phyloP scores from a whole-genome alignment of 371 early-diverging fungal genomes.

The Dichotomocladium elegans region DNA sequence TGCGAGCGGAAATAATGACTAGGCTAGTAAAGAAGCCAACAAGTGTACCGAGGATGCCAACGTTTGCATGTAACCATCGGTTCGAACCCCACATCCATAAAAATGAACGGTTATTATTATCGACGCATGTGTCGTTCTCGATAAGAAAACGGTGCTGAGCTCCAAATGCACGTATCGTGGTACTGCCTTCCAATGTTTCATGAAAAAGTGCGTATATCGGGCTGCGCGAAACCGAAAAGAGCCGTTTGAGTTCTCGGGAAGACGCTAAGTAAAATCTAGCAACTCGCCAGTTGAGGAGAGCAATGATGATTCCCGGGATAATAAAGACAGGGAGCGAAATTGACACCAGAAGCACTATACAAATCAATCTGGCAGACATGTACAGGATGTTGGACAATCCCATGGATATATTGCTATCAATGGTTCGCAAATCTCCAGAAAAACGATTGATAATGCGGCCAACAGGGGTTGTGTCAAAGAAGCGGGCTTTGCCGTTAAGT shows the following conservation, averaged over 20 bases:
- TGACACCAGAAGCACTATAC: slow-evolving; percentile 41
- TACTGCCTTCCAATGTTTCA: slow-evolving; percentile 72
- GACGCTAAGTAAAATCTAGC: slow-evolving; percentile 63
- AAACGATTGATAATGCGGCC: slow-evolving; percentile 87
- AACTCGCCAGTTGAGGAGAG: slow-evolving; percentile 42
- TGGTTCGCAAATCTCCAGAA: slow-evolving; percentile 68
- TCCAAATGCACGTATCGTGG: slow-evolving; percentile 78
- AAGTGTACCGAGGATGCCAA: slow-evolving; percentile 66
- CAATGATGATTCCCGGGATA: slow-evolving; percentile 47
- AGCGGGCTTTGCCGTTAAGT: slow-evolving; percentile 68
- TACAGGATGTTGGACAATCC: too few relatives aligned
- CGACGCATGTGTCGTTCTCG: slow-evolving; percentile 54
- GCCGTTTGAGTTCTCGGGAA: slow-evolving; percentile 86
- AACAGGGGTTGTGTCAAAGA: slow-evolving; percentile 84
- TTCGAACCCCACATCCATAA: slow-evolving; percentile 82
- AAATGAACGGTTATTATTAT: slow-evolving; percentile 76
- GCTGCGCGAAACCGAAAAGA: slow-evolving; percentile 75
- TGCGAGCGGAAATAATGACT: slow-evolving; percentile 42
- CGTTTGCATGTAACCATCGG: slow-evolving; percentile 85
- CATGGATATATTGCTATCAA: too few relatives aligned
- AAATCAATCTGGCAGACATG: too few relatives aligned
- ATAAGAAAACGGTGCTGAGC: slow-evolving; percentile 56
- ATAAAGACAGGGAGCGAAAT: slow-evolving; percentile 49
- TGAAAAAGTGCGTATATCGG: slow-evolving; percentile 78
- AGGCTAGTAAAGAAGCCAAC: slow-evolving; percentile 73